phyloP scores from a whole-genome alignment of 108 stramenopile genomes.

The Licmophora abbreviata region DNA sequence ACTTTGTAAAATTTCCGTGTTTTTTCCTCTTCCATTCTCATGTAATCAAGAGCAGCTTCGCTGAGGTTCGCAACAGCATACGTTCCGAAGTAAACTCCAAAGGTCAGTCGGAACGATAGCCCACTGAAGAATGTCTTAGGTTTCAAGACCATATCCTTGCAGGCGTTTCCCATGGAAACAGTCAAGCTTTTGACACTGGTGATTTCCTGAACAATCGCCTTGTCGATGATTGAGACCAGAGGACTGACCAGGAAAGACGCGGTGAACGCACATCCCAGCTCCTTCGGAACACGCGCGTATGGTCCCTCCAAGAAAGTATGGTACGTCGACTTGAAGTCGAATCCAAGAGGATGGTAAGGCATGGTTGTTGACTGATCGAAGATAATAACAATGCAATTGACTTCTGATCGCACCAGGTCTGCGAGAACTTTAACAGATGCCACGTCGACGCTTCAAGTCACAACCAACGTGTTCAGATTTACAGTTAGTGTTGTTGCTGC shows the following conservation, averaged over 20 bases:
- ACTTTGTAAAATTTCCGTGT: slow-evolving; percentile 25
- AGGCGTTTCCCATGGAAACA: slow-evolving; percentile 13
- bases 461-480: too few species aligned
- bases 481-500: too few species aligned
- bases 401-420: too few species aligned
- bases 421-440: too few species aligned
- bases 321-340: too few species aligned
- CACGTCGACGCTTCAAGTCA: too few species aligned
- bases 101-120: slow-evolving; percentile 23
- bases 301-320: slow-evolving; percentile 13
- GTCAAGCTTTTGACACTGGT: slow-evolving; percentile 10
- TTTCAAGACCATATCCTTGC: slow-evolving; percentile 21
- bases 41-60: slow-evolving; percentile 21
- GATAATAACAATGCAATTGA: too few species aligned
- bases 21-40: slow-evolving; percentile 14
- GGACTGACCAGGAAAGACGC: slow-evolving; percentile 26
- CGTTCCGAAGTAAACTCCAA: slow-evolving; percentile 31
- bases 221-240: slow-evolving; percentile 31
- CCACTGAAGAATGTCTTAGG: slow-evolving; percentile 19
- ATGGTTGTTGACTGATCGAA: too few species aligned
- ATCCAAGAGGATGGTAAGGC: too few species aligned
- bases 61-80: slow-evolving; percentile 32
- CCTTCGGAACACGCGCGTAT: slow-evolving; percentile 15
- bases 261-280: slow-evolving; percentile 23
- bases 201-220: slow-evolving; percentile 24